Base-by-base conservation (phyloP, 495 filamentous ascomycete species). In the Trichoderma erinaceum region DNA sequence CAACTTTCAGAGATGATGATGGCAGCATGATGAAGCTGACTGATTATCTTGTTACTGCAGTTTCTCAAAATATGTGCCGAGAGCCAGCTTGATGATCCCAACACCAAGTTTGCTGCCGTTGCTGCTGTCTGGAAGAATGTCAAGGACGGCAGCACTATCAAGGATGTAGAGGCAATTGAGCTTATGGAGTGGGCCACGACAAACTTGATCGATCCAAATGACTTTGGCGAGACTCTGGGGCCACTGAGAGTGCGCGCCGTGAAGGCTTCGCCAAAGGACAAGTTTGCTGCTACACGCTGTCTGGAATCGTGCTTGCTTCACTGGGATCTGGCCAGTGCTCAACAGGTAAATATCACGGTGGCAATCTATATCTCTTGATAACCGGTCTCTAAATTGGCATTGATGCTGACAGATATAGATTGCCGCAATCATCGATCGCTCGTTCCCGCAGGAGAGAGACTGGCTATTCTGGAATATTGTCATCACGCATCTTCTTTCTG, bases 311-410 rank as follows among this genome's bases (percentile, higher is more conserved):
- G 81, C 68, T 69, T 83, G 50, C 76, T 75, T 69, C 72, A 77
- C 48, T 81, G 77, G 70, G 81, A 83, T 64, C 78, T 82, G 67
- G 77, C 78, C 64, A 80, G 78, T 71, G 80, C 81, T 21, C 81
- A 83, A 69, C 80, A 81, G 75, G 80, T 81, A 69, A 10, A 50
- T 4, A 29, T n/a, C 29, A 67, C 8, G 23, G 1, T 46, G 3
- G 18, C 56, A 8, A 16, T 44, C 10, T 29, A 44, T 44, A 18
- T 13, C 4, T 4, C 27, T 12, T 27, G 50, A n/a, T 16, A 56
- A 1, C 21, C n/a, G 21, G 10, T 11, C n/a, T 61, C 16, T 27
- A 4, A n/a, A 16, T 15, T 50, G 21, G 10, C 25, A 44, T 23
- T 21, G 15, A 67, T 2, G 61, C 66, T 72, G 27, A 73, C 63